Percentiles rank a stretch among this genome's conserved stretches.
Conservation (phyloP, 768 basidiomycete species). For the Tulasnella calospora region DNA sequence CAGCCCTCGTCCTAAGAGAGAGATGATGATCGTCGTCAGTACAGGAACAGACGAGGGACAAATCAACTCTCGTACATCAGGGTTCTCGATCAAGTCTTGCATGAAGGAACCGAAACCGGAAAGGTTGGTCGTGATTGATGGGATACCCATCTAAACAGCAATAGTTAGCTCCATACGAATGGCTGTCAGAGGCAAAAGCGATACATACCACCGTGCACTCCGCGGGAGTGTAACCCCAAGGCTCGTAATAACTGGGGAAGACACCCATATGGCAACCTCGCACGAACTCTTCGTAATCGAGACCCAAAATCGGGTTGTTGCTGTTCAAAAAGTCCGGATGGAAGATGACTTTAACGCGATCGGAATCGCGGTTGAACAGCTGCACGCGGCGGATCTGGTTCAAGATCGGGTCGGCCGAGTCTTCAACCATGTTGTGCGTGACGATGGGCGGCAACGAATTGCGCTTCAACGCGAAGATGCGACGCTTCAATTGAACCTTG, state of each 20-base stretch:
- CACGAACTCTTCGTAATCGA: conserved; percentile 99
- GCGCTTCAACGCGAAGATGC: conserved; percentile 93
- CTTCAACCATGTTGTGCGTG: conserved; percentile 85
- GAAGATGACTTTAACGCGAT: conserved; percentile 96
- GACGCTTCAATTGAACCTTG: conserved; percentile 88
- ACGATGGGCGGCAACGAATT: conserved; percentile 90
- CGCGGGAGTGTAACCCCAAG: conserved; percentile 95
- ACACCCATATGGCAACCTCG: conserved; percentile 97
- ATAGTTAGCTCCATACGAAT: neutral
- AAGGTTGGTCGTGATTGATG: conserved; percentile 93
- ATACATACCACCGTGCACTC: conserved; percentile 91
- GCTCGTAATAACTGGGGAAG: conserved; percentile 96
- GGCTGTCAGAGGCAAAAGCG: neutral
- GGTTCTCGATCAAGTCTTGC: conserved; percentile 94
- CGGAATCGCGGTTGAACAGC: conserved; percentile 80
- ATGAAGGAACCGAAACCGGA: conserved; percentile 98
- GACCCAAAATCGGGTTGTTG: conserved; percentile 93
- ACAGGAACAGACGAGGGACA: neutral
- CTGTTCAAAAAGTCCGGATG: conserved; percentile 98
- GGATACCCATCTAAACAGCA: conserved; percentile 81
- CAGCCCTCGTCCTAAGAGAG: conserved; percentile 69
- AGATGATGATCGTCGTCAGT: conserved; percentile 21
- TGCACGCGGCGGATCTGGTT: conserved; percentile 92
- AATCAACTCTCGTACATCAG: conserved; percentile 42
- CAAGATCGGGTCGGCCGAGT: conserved; percentile 84